phyloP scores from a whole-genome alignment of 1,284 basidiomycete species.

The Phellinidium pouzarii region DNA sequence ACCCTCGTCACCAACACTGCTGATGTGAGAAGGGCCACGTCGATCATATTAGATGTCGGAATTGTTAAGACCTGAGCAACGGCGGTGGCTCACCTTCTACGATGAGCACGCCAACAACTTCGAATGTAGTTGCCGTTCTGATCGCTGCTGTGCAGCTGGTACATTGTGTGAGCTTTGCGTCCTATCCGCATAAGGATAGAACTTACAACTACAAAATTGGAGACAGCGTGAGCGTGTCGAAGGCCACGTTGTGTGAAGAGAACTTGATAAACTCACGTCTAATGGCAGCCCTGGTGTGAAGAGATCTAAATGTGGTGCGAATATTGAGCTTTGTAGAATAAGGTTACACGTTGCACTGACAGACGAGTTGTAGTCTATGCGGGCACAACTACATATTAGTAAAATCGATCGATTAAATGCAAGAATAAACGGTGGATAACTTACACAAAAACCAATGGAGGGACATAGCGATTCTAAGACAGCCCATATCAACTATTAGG shows the following conservation, averaged over 20 bases:
- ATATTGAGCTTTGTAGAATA: neutral
- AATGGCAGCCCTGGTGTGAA: slow-evolving; percentile 6
- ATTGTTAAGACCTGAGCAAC: neutral
- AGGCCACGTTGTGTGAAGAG: neutral
- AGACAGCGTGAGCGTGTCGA: neutral
- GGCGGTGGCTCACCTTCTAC: slow-evolving; percentile 12
- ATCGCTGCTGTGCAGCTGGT: slow-evolving; percentile 17
- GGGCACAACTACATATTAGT: too few relatives aligned
- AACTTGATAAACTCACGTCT: slow-evolving; percentile 7
- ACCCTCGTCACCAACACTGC: slow-evolving; percentile 16
- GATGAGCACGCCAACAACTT: slow-evolving; percentile 14
- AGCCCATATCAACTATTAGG: neutral
- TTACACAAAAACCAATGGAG: slow-evolving; percentile 15
- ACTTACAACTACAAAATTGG: slow-evolving; percentile 13
- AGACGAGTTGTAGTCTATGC: slow-evolving; percentile 13
- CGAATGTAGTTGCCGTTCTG: slow-evolving; percentile 11
- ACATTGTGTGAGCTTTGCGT: neutral
- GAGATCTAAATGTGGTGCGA: slow-evolving; percentile 7
- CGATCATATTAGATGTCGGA: neutral
- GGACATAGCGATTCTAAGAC: slow-evolving; percentile 18
- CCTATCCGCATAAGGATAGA: neutral
- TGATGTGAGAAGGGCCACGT: neutral
- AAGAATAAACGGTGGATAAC: neutral
- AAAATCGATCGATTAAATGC: too few relatives aligned
- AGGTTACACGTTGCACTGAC: neutral